phyloP scores from a whole-genome alignment of 139 green algal genomes.

The Nannochloris sp. region DNA sequence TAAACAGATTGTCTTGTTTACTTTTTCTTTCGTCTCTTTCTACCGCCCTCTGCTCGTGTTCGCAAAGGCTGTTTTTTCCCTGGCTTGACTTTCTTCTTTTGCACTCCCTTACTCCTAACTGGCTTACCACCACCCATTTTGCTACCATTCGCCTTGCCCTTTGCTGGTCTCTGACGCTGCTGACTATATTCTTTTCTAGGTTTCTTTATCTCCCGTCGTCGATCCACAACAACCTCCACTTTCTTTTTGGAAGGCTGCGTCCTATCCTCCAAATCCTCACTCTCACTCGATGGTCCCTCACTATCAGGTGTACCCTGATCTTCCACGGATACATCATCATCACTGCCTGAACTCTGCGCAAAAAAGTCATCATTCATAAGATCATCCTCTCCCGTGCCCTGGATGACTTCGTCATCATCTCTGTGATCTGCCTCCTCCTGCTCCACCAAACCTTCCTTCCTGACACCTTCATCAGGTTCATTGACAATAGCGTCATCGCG shows the following conservation, averaged over 20 bases:
- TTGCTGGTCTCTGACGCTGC: neutral
- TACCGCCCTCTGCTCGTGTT: slow-evolving; percentile 38
- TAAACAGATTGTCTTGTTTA: neutral
- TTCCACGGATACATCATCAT: too few species aligned
- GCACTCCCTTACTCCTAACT: neutral
- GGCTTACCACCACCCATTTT: too few species aligned
- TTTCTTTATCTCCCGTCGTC: neutral
- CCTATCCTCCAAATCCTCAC: neutral
- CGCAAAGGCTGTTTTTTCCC: slow-evolving; percentile 23
- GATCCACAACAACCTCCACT: too few species aligned
- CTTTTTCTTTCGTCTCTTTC: slow-evolving; percentile 36
- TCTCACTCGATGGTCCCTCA: neutral
- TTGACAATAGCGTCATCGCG: slow-evolving; percentile 43
- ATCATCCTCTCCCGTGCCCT: slow-evolving; percentile 1
- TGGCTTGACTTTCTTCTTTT: neutral
- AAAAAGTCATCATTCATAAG: too few species aligned
- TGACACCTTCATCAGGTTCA: slow-evolving; percentile 65
- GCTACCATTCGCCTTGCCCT: too few species aligned
- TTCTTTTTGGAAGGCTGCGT: neutral
- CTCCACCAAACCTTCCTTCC: neutral
- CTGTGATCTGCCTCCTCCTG: slow-evolving; percentile 4
- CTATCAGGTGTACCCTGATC: neutral
- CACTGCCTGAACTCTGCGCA: too few species aligned
- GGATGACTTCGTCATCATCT: neutral
- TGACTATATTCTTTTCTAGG: neutral